These are phyloP conservation scores for Cercospora citrullina DNA, from an alignment of 2,329 filamentous ascomycete species.

Conservation along the genomic window DNA sequence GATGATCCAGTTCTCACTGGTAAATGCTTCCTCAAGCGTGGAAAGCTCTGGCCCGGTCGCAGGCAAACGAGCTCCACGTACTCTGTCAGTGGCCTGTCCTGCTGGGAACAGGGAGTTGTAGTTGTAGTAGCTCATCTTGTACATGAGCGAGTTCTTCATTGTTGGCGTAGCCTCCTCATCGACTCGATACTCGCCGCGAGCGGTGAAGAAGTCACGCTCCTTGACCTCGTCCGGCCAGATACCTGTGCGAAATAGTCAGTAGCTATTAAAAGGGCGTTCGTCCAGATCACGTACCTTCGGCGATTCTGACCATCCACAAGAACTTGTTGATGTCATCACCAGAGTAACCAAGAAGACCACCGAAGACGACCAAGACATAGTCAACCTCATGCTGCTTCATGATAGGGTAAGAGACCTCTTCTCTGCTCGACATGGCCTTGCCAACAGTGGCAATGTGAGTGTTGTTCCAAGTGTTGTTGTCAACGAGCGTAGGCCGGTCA, in stretches of 20 bases:
- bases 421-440: slow-evolving; percentile 96
- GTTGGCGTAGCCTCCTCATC: slow-evolving; percentile 91
- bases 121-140: slow-evolving; percentile 99
- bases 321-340: slow-evolving; percentile 99
- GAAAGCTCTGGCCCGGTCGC: slow-evolving; percentile 80
- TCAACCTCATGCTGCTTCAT: slow-evolving; percentile 98
- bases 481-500: slow-evolving; percentile 91
- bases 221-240: slow-evolving; percentile 99
- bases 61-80: slow-evolving; percentile 79
- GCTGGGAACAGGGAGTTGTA: slow-evolving; percentile 87
- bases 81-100: slow-evolving; percentile 86
- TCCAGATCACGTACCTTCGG: slow-evolving; percentile 63
- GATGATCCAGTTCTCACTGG: slow-evolving; percentile 99
- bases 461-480: slow-evolving; percentile 99
- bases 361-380: slow-evolving; percentile 97
- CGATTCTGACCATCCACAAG: slow-evolving; percentile 99
- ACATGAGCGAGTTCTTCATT: slow-evolving; percentile 99
- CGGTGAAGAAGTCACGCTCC: slow-evolving; percentile 93
- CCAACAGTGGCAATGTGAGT: slow-evolving; percentile 98
- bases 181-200: slow-evolving; percentile 90
- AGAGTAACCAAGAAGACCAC: slow-evolving; percentile 92
- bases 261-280: slow-evolving; percentile 14
- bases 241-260: slow-evolving; percentile 24
- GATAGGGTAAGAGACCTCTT: slow-evolving; percentile 98
- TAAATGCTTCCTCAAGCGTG: slow-evolving; percentile 94